These are phyloP conservation scores for Solanum hybrid DNA, from an alignment of 305 asterid genomes.

Conservation along the genomic window DNA sequence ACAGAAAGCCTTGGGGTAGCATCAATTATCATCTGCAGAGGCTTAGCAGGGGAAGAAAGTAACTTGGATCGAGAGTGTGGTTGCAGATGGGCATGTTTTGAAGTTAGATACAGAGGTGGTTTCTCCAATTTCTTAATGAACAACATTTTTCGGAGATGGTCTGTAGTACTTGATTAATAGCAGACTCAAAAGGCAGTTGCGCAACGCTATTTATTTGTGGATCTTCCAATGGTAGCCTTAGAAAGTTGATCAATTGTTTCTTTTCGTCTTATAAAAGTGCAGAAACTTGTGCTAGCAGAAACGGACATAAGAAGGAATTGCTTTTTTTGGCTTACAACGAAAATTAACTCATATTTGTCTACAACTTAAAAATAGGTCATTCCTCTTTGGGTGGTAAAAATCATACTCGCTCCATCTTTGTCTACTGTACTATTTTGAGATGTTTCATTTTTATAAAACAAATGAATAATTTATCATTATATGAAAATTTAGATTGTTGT, in stretches of 20 bases:
- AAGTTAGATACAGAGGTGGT: neutral
- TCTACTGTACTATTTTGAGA: too few species aligned
- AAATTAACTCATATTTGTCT: neutral
- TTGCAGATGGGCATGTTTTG: neutral
- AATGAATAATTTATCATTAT: neutral
- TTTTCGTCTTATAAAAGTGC: neutral
- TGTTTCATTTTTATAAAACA: neutral
- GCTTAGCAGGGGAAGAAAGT: constrained; percentile 71
- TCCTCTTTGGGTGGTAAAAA: neutral
- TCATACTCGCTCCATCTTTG: neutral
- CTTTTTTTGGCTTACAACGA: neutral
- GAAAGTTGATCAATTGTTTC: neutral
- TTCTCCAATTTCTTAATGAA: too few species aligned
- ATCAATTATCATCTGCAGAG: constrained; percentile 82
- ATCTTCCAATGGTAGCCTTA: neutral
- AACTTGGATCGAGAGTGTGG: neutral
- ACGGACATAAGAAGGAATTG: neutral
- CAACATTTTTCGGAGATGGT: neutral
- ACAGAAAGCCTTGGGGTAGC: constrained; percentile 69
- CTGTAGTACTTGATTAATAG: neutral
- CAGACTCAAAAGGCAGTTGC: neutral
- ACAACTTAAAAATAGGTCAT: neutral
- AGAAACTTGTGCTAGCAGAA: neutral
- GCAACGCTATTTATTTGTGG: neutral
- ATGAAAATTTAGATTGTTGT: neutral